A percentile compares a stretch with the other conserved stretches of the same genome.
phyloP scores from a whole-genome alignment of 805 yeast genomes.

The Starmerella riodocensis region DNA sequence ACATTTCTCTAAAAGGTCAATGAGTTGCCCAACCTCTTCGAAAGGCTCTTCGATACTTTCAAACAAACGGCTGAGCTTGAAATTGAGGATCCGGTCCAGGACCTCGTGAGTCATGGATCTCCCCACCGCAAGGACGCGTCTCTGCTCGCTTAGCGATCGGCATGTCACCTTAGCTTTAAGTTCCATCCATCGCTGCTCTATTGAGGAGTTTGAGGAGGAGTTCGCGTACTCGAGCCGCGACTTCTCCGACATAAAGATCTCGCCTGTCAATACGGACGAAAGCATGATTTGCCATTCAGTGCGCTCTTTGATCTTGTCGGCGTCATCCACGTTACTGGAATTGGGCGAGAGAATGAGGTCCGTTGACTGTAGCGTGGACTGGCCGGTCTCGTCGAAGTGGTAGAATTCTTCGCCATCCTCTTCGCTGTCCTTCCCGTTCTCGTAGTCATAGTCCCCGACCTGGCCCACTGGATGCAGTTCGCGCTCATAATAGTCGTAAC shows the following conservation, averaged over 20 bases:
- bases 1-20: constrained; percentile 51
- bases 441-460: not conserved
- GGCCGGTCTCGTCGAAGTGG: constrained; percentile 12
- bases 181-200: constrained; percentile 76
- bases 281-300: constrained; percentile 95
- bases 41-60: constrained; percentile 28
- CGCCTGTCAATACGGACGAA: constrained; percentile 81
- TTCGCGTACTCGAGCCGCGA: constrained; percentile 40
- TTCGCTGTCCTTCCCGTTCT: constrained; percentile 1
- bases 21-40: constrained; percentile 40
- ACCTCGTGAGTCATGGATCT: constrained; percentile 62
- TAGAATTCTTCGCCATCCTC: constrained; percentile 13
- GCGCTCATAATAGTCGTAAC: constrained; percentile 41
- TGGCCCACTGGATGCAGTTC: constrained; percentile 19
- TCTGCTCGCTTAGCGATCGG: constrained; percentile 67
- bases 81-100: constrained; percentile 53
- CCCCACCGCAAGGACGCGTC: constrained; percentile 50
- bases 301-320: constrained; percentile 43
- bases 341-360: constrained; percentile 15
- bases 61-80: constrained; percentile 35
- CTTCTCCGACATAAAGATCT: constrained; percentile 83
- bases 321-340: constrained; percentile 19
- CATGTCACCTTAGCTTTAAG: constrained; percentile 71
- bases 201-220: constrained; percentile 37
- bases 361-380: constrained; percentile 7